These are phyloP conservation scores for Penicillium sp. DNA, from an alignment of 2,329 filamentous ascomycete genomes.

Conservation along the genomic window DNA sequence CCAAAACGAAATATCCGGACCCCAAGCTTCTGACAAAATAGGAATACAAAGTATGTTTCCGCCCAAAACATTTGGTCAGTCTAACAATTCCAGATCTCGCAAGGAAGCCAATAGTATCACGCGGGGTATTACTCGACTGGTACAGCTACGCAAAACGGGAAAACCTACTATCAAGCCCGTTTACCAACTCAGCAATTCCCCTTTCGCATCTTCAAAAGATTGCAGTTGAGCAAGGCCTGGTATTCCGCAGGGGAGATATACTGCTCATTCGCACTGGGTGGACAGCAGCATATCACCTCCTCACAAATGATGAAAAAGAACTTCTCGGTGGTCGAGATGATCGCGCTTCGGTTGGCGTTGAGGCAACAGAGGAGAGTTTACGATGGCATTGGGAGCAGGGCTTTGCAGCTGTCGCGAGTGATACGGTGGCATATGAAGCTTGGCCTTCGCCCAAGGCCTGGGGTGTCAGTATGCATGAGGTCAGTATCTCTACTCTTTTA, in stretches of 20 bases:
- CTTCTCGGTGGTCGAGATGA: constrained; percentile 15
- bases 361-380: constrained; percentile 48
- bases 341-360: constrained; percentile 43
- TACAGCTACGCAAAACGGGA: constrained; percentile 13
- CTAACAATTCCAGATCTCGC: constrained; percentile 9
- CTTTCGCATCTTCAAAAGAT: constrained; percentile 19
- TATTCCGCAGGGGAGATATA: constrained; percentile 29
- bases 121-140: constrained; percentile 20
- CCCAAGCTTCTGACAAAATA: constrained; percentile 8
- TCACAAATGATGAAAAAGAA: constrained; percentile 12
- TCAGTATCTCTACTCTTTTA: not conserved
- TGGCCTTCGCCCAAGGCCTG: constrained; percentile 33
- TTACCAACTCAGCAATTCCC: constrained; percentile 9
- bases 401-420: constrained; percentile 58
- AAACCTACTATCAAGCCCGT: not conserved
- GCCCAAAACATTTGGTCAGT: not conserved
- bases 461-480: constrained; percentile 16
- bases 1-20: constrained; percentile 19
- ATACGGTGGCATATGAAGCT: constrained; percentile 54
- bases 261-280: constrained; percentile 32
- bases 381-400: constrained; percentile 58
- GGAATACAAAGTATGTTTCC: constrained; percentile 16
- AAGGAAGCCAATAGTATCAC: constrained; percentile 12
- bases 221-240: constrained; percentile 20
- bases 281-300: constrained; percentile 21